Base-by-base conservation (phyloP, 257 asterid genomes). In the Solanum verrucosum region DNA sequence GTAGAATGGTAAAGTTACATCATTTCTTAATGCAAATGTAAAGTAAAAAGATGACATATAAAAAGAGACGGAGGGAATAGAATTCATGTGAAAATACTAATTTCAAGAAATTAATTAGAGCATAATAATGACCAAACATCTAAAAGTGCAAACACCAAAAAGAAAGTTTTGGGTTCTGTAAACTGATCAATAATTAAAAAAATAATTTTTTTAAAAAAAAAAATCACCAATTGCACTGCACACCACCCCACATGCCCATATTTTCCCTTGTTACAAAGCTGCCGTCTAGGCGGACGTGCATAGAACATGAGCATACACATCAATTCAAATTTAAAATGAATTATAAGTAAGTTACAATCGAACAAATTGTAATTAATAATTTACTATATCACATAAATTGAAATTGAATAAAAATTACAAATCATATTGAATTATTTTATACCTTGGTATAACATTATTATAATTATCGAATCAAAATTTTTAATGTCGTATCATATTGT, bases 281-380 rank as follows among this genome's bases (percentile, higher is more conserved):
- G 74, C 88, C 59, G 25, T 68, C 44, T 88, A 25, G 31, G 33
- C n/a, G 84, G 84, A 60, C 29, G 90, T 89, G 90, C 85, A 68
- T 78, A 60, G 42, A 71, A 31, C 77, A 46, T 81, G 27, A 27
- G 5, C 68, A 38, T 46, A 52, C 77, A 85, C 44, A 59, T 72
- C 31, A n/a, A 79, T 44, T 33, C 13, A 14, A 40, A 40, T 77
- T 77, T 78, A 42, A 73, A 12, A 67, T 67, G 18, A 25, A 27
- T 67, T 63, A 14, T 13, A 27, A 12, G 16, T 14, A 5, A 29
- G 23, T 68, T 33, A 29, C 33, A 13, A 27, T 29, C 23, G 23
- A 68, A 29, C 1, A 27, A 27, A 68, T 14, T 4, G 5, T 3
- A 59, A 59, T 59, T 20, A 59, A 7, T 21, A 59, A 59, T 4